Base-by-base conservation (phyloP, 2,329 filamentous ascomycete species). In the Xylariomycetidae sp. region DNA sequence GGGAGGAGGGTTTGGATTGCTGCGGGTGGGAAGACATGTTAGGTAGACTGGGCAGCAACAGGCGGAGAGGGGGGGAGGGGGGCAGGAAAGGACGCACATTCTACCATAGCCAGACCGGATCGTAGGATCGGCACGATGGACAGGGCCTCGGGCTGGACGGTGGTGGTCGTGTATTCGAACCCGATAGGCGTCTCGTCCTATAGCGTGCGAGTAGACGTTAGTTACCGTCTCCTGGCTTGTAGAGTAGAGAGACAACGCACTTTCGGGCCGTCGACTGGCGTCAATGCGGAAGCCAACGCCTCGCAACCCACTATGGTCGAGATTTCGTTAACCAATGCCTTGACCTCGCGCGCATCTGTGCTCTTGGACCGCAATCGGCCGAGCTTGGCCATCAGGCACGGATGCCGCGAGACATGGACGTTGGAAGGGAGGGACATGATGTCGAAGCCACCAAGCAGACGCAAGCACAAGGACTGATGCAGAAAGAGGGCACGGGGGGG, bases 61-160 rank as follows among this genome's bases (percentile, higher is more conserved):
- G 5, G 31, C 18, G 14, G 19, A 18, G 25, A 24, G 24, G 22
- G 12, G 19, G 19, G 19, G 12, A 15, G 30, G 14, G 32, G n/a
- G 33, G n/a, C 26, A 19, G 25, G 19, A 13, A 17, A 17, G 13
- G 14, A 56, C 58, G 15, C 49, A 83, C 82, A 83, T 54, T 94
- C 85, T 26, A 94, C 75, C 89, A 96, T 95, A 57, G 79, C 85
- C 25, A 95, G 70, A 17, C 90, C 90, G 4, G 86, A 94, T 40
- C 90, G 76, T n/a, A 96, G 75, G 59, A 96, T 94, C 23, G 90
- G 90, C 3, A 96, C 82, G 33, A 96, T 73, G 32, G 82, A 89
- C 47, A 95, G 75, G 38, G 73, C 74, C 30, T 70, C 62, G 1
- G 85, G 82, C 5, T 72, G 60, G 44, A 86, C 70, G 24, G 68